A percentile compares a stretch with the other conserved stretches of the same genome.
phyloP scores from a whole-genome alignment of 2,329 filamentous ascomycete species.

The Ophiocordyceps camponoti-floridani region DNA sequence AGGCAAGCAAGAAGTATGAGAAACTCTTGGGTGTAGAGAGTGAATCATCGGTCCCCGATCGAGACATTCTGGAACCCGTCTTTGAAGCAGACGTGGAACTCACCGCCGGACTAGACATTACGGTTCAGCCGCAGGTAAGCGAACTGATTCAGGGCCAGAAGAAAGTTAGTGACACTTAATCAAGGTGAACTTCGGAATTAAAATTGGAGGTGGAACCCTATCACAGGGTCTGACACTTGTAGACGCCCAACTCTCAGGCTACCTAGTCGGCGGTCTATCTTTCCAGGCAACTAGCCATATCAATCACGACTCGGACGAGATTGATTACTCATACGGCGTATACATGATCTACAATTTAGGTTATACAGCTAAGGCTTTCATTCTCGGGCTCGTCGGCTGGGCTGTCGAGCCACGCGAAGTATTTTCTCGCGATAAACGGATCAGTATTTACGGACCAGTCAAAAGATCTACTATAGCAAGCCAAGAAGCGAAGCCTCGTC shows the following conservation, averaged over 20 bases:
- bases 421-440: neutral
- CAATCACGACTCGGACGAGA: neutral
- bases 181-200: neutral
- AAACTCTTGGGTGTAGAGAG: neutral
- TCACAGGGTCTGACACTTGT: neutral
- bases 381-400: neutral
- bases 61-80: neutral
- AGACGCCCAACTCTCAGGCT: slow-evolving; percentile 1
- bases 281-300: neutral
- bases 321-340: slow-evolving; percentile 1
- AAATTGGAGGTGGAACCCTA: neutral
- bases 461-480: neutral
- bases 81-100: neutral
- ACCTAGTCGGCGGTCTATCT: neutral
- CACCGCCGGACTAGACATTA: neutral
- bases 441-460: neutral
- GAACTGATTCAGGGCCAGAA: neutral
- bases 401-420: slow-evolving; percentile 1
- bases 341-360: neutral
- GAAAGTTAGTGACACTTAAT: neutral
- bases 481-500: too few species aligned
- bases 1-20: neutral
- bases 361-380: neutral
- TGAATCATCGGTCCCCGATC: neutral
- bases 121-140: neutral